Conservation (phyloP, 192 early-diverging fungal genomes). For the Backusella circina region DNA sequence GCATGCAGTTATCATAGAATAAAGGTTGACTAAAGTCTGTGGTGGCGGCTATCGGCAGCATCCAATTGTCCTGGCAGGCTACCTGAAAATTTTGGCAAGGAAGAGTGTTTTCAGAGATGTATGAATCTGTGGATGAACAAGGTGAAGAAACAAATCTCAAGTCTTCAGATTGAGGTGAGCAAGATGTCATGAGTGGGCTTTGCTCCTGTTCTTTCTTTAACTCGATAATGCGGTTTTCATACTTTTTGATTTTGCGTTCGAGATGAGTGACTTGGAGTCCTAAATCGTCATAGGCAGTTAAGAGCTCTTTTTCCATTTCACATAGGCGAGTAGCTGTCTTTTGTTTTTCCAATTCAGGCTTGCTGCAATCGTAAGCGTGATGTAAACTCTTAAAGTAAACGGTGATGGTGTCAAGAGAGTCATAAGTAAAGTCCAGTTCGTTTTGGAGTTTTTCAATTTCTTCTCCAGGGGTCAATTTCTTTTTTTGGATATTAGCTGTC, state of each 20-base stretch:
- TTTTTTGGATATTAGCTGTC: slow-evolving; percentile 2
- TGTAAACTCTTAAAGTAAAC: slow-evolving; percentile 30
- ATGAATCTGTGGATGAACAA: neutral
- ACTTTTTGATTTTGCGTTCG: slow-evolving; percentile 20
- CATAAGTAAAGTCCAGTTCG: slow-evolving; percentile 28
- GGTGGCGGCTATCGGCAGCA: neutral
- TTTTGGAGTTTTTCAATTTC: slow-evolving; percentile 23
- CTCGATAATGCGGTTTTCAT: slow-evolving; percentile 8
- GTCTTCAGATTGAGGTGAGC: neutral
- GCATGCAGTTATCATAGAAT: neutral
- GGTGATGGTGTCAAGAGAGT: slow-evolving; percentile 29
- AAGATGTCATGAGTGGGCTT: neutral
- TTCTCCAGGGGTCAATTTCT: slow-evolving; percentile 2
- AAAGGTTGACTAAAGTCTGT: neutral
- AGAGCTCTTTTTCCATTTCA: slow-evolving; percentile 31
- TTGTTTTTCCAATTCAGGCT: neutral
- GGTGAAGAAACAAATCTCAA: neutral
- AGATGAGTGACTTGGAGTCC: slow-evolving; percentile 32
- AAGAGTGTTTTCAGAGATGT: neutral
- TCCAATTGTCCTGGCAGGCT: neutral
- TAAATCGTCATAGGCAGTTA: slow-evolving; percentile 34
- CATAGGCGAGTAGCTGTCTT: slow-evolving; percentile 18
- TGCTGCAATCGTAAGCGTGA: slow-evolving; percentile 16
- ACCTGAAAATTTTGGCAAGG: neutral
- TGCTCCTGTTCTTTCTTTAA: slow-evolving; percentile 2